A percentile compares a stretch with the other conserved stretches of the same genome.
phyloP scores from a whole-genome alignment of 768 basidiomycete species.

The Cyclocybe aegerita region DNA sequence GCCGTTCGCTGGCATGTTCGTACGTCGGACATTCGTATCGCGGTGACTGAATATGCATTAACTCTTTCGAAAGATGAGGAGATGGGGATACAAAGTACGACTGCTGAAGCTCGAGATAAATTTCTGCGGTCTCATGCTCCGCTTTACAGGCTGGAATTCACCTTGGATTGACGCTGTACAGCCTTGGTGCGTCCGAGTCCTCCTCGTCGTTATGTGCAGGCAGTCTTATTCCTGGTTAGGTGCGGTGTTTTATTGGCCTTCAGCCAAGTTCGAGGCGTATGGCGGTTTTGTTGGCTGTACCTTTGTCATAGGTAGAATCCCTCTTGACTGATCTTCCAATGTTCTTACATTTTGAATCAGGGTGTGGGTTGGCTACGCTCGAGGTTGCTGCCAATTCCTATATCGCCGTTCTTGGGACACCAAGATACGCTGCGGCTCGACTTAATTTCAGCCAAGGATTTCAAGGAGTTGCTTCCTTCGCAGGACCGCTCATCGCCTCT shows the following conservation, averaged over 20 bases:
- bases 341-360: constrained; percentile 24
- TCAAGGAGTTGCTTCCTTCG: constrained; percentile 73
- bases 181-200: constrained; percentile 36
- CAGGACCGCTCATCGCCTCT: constrained; percentile 73
- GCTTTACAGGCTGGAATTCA: constrained; percentile 50
- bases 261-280: constrained; percentile 64
- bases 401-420: constrained; percentile 65
- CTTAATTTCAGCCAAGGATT: constrained; percentile 81
- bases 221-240: constrained; percentile 31
- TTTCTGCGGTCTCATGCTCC: not conserved
- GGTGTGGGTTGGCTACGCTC: constrained; percentile 64
- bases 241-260: constrained; percentile 80
- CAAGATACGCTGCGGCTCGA: constrained; percentile 70
- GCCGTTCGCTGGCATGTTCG: constrained; percentile 56
- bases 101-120: not conserved
- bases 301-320: constrained; percentile 55
- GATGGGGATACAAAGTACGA: constrained; percentile 62
- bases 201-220: not conserved
- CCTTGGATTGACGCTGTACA: constrained; percentile 57
- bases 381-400: constrained; percentile 84
- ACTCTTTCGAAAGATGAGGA: constrained; percentile 45
- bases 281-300: constrained; percentile 77
- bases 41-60: not conserved
- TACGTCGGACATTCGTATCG: constrained; percentile 28
- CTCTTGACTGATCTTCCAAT: not conserved